Evolutionary conservation across 1,284 basidiomycete species (phyloP).

Genomic region (Boletus sp.): DNA sequence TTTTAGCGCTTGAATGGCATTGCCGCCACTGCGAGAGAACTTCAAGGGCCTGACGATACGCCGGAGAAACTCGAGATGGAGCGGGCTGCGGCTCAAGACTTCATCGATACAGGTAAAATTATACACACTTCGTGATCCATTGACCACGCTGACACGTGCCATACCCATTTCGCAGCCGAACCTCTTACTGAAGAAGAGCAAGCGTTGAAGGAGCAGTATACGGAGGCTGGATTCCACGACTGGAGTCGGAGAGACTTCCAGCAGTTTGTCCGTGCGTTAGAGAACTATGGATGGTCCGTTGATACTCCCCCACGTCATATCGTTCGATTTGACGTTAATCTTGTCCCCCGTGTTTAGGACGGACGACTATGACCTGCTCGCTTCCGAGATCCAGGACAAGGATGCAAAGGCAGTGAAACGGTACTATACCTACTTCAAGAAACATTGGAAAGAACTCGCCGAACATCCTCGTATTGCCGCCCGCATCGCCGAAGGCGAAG

Average conservation of each 20-base stretch:
- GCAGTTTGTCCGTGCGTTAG: slow-evolving; percentile 83
- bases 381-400: slow-evolving; percentile 87
- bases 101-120: slow-evolving; percentile 73
- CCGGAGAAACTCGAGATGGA: slow-evolving; percentile 87
- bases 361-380: slow-evolving; percentile 74
- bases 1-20: slow-evolving; percentile 70
- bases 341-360: slow-evolving; percentile 50
- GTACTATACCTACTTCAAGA: slow-evolving; percentile 88
- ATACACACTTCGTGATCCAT: not conserved
- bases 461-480: slow-evolving; percentile 82
- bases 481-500: slow-evolving; percentile 81
- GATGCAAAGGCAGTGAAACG: slow-evolving; percentile 75
- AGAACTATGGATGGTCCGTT: slow-evolving; percentile 81
- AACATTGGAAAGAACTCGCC: slow-evolving; percentile 78
- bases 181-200: slow-evolving; percentile 86
- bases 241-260: slow-evolving; percentile 96
- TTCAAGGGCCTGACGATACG: slow-evolving; percentile 70
- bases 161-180: slow-evolving; percentile 54
- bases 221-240: slow-evolving; percentile 80
- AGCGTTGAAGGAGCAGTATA: slow-evolving; percentile 75
- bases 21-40: slow-evolving; percentile 68
- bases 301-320: not conserved
- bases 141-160: not conserved
- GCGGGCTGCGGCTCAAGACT: slow-evolving; percentile 77
- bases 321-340: not conserved